Conservation (phyloP, 2,329 filamentous ascomycete species). For the Pezicula radicicola region DNA sequence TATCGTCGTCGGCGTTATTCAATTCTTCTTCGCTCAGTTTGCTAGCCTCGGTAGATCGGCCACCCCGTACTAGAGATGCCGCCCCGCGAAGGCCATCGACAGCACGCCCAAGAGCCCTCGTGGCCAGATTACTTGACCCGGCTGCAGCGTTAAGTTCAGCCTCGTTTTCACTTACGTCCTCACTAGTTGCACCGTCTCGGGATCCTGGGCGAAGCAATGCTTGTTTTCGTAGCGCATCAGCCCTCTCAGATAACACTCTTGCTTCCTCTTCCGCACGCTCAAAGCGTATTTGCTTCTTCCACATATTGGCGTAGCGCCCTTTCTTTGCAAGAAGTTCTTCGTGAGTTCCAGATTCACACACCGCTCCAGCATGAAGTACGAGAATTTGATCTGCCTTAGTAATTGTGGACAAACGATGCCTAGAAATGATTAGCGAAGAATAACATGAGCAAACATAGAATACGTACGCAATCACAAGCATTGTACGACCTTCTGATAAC, state of each 20-base stretch:
- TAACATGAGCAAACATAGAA: slow-evolving; percentile 56
- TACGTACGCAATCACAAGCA: slow-evolving; percentile 88
- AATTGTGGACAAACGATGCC: slow-evolving; percentile 76
- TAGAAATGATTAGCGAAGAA: slow-evolving; percentile 77
- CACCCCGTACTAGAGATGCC: slow-evolving; percentile 7
- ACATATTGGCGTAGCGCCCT: slow-evolving; percentile 78
- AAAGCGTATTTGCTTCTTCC: slow-evolving; percentile 82
- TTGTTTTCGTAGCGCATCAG: slow-evolving; percentile 25
- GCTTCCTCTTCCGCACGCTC: slow-evolving; percentile 66
- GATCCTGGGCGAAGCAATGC: slow-evolving; percentile 20
- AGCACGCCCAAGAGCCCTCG: slow-evolving; percentile 11
- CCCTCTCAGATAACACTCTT: slow-evolving; percentile 23
- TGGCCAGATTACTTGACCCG: slow-evolving; percentile 11
- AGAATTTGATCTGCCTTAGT: slow-evolving; percentile 89
- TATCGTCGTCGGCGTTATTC: not conserved
- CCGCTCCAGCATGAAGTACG: slow-evolving; percentile 73
- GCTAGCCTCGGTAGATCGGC: slow-evolving; percentile 2
- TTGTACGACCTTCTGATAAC: slow-evolving; percentile 80
- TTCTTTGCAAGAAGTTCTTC: slow-evolving; percentile 67
- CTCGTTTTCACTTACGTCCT: slow-evolving; percentile 26
- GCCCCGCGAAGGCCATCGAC: slow-evolving; percentile 9
- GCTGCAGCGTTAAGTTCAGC: slow-evolving; percentile 14
- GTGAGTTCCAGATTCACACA: slow-evolving; percentile 77
- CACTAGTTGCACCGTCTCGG: slow-evolving; percentile 8
- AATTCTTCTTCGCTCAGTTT: slow-evolving; percentile 9